Evolutionary conservation across 495 filamentous ascomycete species (phyloP), one percentile per base, ranked within the genome.

Genomic region (Bombardia bombarda): DNA sequence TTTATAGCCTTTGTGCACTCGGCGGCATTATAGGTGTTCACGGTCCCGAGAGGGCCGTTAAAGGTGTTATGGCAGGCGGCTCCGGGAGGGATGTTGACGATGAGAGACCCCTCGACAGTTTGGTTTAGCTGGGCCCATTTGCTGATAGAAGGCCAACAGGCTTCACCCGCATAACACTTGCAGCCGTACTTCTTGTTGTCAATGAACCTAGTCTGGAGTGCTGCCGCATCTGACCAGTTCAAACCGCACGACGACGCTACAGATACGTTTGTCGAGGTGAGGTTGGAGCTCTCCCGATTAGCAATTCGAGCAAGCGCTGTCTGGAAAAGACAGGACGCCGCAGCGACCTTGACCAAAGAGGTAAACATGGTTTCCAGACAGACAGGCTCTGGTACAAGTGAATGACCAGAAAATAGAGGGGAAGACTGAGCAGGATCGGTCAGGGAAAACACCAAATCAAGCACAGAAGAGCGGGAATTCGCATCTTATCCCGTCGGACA

Each of bases 91-190:
- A 65, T 50, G 49, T 61, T 55, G 22, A 65, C 58, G 14, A 38
- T 25, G 7, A 71, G 51, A 38, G 60, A 67, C 6, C 67, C 68
- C 31, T 51, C 51, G 26, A 72, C 59, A 1, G 61, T 66, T 16
- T 40, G 36, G 50, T 72, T 70, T 24, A 72, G 39, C 17, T 21
- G 22, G 6, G 49, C 25, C 65, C 66, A 72, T 9, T 60, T 40
- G 13, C 12, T 20, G 1, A 30, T n/a, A 14, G 42, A 53, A 12
- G 68, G 68, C 68, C 68, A 72, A 54, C 68, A 72, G 3, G 43
- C 34, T 33, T 70, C 62, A 13, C 57, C 67, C 1, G 55, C 36
- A 40, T 58, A 59, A 35, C 67, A 72, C 45, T 70, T 72, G 54
- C 66, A 71, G 2, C 65, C 62, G 49, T 67, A 69, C 14, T 50